Evolutionary conservation across 164 flowering plant genomes (phyloP), one percentile per base, ranked within the genome.

Genomic region (Kalanchoe fedtschenkoi): DNA sequence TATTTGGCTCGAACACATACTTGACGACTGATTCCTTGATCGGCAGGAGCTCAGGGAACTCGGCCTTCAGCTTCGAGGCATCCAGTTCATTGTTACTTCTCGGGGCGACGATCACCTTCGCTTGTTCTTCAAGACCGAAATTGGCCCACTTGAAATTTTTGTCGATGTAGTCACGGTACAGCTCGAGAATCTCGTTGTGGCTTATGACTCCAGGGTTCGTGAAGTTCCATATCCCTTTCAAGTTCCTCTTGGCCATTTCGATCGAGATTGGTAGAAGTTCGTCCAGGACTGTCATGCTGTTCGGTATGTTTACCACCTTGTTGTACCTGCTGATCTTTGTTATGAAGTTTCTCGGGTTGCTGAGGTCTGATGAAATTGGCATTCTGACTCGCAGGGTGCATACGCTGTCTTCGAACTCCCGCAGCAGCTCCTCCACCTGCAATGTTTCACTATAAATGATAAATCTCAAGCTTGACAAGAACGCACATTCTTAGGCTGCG

Each of bases 261-360:
- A 51, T 32, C 26, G 56, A 15, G 26, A 51, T 51, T 10, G 56
- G 56, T 30, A 51, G 56, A 51, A 51, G 56, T 26, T 51, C 56
- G 21, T 51, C 56, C 32, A 51, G 21, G 32, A 51, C 56, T 10
- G 56, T 51, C 56, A 51, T 51, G 32, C 56, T 51, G 56, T 51
- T 51, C 4, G 56, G 56, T 24, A 51, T 51, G 32, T 51, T 51
- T 0, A 51, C 56, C 6, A 51, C 56, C 26, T 51, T 51, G 56
- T 51, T 51, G 56, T 51, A 51, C 17, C 56, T 30, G 9, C 32
- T 24, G 32, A 51, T 51, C 32, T 51, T 51, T 5, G 56, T 51
- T 30, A 51, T 51, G 32, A 51, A 51, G 56, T 51, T 51, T 30
- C 56, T 30, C 14, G 56, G 56, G 33, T 51, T 51, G 56, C 56